Evolutionary conservation across 108 stramenopile genomes (phyloP).

Genomic region (Hondaea fermentalgiana): DNA sequence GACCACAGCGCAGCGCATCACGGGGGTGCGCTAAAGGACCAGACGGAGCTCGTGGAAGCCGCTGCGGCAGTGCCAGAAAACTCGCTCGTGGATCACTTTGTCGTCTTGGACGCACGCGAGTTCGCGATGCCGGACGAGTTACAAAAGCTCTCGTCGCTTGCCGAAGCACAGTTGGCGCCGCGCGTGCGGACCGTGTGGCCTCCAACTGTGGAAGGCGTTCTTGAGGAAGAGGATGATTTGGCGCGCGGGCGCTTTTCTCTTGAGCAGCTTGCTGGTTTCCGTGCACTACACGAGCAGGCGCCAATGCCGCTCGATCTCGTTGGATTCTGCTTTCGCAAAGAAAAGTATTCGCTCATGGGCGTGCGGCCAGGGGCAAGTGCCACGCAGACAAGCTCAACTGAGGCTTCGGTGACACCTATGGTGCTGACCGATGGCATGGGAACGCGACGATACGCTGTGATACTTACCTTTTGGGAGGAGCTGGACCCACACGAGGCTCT

Average conservation of each 20-base stretch:
- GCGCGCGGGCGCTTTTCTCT: not conserved
- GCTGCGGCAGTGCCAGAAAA: not conserved
- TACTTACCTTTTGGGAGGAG: slow-evolving; percentile 3
- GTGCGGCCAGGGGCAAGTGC: not conserved
- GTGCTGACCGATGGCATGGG: not conserved
- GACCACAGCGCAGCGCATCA: not conserved
- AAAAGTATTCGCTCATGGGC: not conserved
- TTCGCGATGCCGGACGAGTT: not conserved
- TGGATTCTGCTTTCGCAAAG: not conserved
- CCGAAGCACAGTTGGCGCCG: not conserved
- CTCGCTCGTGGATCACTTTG: not conserved
- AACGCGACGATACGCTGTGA: not conserved
- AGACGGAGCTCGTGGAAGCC: not conserved
- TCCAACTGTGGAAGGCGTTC: not conserved
- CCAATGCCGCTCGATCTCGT: not conserved
- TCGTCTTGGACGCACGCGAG: not conserved
- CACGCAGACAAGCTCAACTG: not conserved
- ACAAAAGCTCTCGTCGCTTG: not conserved
- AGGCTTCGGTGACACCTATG: not conserved
- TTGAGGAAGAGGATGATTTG: not conserved
- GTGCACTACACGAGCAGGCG: not conserved
- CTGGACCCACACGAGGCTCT: not conserved
- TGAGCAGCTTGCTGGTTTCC: not conserved
- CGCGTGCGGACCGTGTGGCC: slow-evolving; percentile 6
- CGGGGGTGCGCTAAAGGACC: not conserved